Evolutionary conservation across 495 filamentous ascomycete species (phyloP).

Genomic region (Evansstolkia leycettana): DNA sequence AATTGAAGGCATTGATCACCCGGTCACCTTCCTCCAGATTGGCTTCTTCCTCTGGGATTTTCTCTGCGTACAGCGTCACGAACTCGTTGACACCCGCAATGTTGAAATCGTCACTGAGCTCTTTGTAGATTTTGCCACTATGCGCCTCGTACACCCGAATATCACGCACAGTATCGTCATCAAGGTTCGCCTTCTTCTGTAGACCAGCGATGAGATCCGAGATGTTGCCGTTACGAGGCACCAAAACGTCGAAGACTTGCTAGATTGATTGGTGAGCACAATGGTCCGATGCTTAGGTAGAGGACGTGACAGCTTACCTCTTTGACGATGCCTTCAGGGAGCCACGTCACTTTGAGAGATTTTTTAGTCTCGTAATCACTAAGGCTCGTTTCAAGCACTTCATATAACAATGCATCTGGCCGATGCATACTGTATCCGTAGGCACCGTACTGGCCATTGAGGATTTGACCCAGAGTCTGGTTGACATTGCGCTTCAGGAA

Average conservation of each 20-base stretch:
- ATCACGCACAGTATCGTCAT: constrained; percentile 54
- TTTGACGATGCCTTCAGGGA: constrained; percentile 84
- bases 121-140: constrained; percentile 65
- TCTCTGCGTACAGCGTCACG: constrained; percentile 65
- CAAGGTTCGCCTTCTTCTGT: constrained; percentile 65
- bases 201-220: constrained; percentile 62
- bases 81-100: constrained; percentile 78
- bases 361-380: constrained; percentile 90
- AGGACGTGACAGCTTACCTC: constrained; percentile 42
- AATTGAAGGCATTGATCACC: constrained; percentile 75
- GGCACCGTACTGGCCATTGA: constrained; percentile 51
- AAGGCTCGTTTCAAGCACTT: constrained; percentile 85
- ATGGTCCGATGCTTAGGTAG: neutral
- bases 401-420: constrained; percentile 71
- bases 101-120: constrained; percentile 47
- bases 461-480: constrained; percentile 55
- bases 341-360: constrained; percentile 62
- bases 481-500: constrained; percentile 58
- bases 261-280: neutral
- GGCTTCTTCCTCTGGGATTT: constrained; percentile 66
- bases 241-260: constrained; percentile 68
- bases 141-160: constrained; percentile 72
- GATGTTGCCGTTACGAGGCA: constrained; percentile 69
- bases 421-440: constrained; percentile 57
- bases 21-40: constrained; percentile 43